Conservation (phyloP, 805 yeast genomes). For the Saccharomycopsis sp. region DNA sequence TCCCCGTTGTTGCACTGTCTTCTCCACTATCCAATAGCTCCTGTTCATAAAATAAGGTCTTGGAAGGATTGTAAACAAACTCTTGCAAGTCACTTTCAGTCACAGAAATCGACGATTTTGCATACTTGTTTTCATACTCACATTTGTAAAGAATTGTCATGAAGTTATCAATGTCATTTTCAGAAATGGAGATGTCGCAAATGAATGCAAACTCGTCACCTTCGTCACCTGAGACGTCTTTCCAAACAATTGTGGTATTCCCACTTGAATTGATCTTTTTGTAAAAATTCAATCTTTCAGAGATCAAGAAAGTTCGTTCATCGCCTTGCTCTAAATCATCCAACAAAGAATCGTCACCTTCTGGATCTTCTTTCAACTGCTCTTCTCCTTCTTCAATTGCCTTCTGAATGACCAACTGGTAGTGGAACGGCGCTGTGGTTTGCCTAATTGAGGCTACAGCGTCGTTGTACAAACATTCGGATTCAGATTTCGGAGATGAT, state of each 20-base stretch:
- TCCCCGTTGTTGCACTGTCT: conserved; percentile 5
- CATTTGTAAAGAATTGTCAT: conserved; percentile 54
- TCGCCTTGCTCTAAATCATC: conserved; percentile 31
- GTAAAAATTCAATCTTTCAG: conserved; percentile 49
- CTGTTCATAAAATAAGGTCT: not conserved
- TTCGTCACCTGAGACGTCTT: conserved; percentile 72
- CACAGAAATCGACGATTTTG: conserved; percentile 39
- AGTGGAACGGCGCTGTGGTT: conserved; percentile 52
- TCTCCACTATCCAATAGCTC: conserved; percentile 2
- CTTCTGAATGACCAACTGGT: conserved; percentile 62
- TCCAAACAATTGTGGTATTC: conserved; percentile 62
- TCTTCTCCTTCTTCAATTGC: conserved; percentile 63
- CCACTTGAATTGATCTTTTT: conserved; percentile 45
- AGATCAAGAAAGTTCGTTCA: conserved; percentile 65
- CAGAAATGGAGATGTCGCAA: conserved; percentile 50
- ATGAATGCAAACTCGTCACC: conserved; percentile 81
- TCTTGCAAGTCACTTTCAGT: conserved; percentile 44
- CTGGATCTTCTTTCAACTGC: conserved; percentile 39
- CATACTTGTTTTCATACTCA: conserved; percentile 68
- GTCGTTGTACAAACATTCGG: conserved; percentile 75
- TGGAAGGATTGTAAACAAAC: conserved; percentile 37
- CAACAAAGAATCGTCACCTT: conserved; percentile 22
- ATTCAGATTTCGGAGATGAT: conserved; percentile 76
- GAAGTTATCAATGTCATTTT: conserved; percentile 48
- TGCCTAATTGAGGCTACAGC: conserved; percentile 66